Evolutionary conservation across 305 asterid genomes (phyloP), one percentile per base, ranked within the genome.

Genomic region (Nicotiana rustica): DNA sequence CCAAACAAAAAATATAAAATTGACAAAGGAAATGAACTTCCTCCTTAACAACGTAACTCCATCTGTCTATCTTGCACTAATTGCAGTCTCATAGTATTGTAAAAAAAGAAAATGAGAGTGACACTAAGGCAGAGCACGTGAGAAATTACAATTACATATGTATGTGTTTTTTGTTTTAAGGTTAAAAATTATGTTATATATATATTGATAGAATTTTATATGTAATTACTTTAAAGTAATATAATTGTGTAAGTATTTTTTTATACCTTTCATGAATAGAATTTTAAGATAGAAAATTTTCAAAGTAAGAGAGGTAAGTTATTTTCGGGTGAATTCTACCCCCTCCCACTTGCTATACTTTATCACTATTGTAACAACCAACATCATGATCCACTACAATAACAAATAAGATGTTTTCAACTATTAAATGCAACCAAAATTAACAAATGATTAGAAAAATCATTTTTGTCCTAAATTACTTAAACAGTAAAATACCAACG

Each of bases 381-480:
- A 76, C 80, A 55, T 76, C 66, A 55, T 76, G 66, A 76, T 76
- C 31, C 66, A 29, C 49, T 76, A 76, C 49, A 55, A 52, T 52
- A 29, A 29, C 4, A 76, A 55, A 10, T 66, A 55, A 29, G 36
- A 55, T 76, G 49, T 76, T 55, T 31, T 52, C 56, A 14, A 17
- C 31, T 52, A 33, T 15, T 55, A 5, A 31, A 76, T 17, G 33
- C 66, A 55, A 8, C 80, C 6, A 55, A 0, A 0, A 17, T 55
- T 49, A 31, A 0, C 66, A 76, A 29, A 76, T 76, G 80, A 76
- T 76, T 76, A 76, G n/a, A 76, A 76, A 76, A 76, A 76, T 76
- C 49, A 55, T 55, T 29, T 18, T 15, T 55, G 29, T 55, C 66
- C 2, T 17, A 55, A 31, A 76, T 4, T 55, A 55, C 80, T 29